Evolutionary conservation across 768 basidiomycete species (phyloP).

Genomic region (Mycena alexandri): DNA sequence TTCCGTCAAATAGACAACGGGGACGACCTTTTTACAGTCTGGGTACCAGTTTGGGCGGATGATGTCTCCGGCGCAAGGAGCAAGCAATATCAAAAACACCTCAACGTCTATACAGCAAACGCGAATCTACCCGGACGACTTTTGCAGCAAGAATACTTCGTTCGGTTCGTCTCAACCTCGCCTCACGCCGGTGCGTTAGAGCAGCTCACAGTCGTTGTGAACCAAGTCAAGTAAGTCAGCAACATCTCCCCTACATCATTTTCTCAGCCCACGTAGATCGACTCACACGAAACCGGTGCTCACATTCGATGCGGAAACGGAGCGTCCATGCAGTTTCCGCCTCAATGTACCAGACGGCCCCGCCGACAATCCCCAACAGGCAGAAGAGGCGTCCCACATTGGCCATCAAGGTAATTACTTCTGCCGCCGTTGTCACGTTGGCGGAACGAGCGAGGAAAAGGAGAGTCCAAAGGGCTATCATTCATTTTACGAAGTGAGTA

Average conservation of each 20-base stretch:
- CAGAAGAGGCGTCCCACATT: conserved; percentile 49
- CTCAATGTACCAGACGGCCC: conserved; percentile 38
- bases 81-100: conserved; percentile 51
- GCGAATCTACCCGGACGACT: conserved; percentile 44
- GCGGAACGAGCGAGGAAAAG: conserved; percentile 45
- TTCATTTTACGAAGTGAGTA: conserved; percentile 7
- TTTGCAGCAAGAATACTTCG: conserved; percentile 47
- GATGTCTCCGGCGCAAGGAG: conserved; percentile 42
- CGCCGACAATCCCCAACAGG: conserved; percentile 53
- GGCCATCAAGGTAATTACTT: conserved; percentile 50
- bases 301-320: conserved; percentile 27
- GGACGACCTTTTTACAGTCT: conserved; percentile 29
- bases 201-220: conserved; percentile 44
- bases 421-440: conserved; percentile 50
- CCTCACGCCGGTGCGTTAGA: conserved; percentile 47
- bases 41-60: conserved; percentile 32
- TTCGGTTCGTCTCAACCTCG: conserved; percentile 44
- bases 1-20: conserved; percentile 14
- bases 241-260: neutral
- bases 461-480: conserved; percentile 47
- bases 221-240: conserved; percentile 38
- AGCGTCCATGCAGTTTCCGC: conserved; percentile 24
- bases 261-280: neutral
- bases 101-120: conserved; percentile 46
- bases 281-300: neutral